These are phyloP conservation scores for Suhomyces kunorum DNA, from an alignment of 1,139 yeast species.

Conservation along the genomic window DNA sequence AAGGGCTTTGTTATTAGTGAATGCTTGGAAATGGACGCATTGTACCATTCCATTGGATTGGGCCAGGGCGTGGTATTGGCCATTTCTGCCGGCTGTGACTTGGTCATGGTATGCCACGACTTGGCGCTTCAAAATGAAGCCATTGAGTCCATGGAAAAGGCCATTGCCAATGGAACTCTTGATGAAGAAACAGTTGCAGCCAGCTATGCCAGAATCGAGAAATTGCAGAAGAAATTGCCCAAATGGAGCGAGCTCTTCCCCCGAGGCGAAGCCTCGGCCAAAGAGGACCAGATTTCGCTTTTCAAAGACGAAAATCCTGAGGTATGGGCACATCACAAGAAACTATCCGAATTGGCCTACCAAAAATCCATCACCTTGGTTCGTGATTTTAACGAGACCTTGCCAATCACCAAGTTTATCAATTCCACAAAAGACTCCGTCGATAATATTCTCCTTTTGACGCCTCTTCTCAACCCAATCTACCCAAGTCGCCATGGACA, in stretches of 20 bases:
- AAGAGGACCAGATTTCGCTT: slow-evolving; percentile 23
- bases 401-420: slow-evolving; percentile 53
- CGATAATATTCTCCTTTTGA: slow-evolving; percentile 49
- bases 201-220: slow-evolving; percentile 47
- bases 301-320: slow-evolving; percentile 35
- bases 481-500: slow-evolving; percentile 21
- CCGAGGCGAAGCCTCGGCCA: slow-evolving; percentile 34
- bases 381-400: slow-evolving; percentile 53
- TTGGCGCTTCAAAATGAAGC: slow-evolving; percentile 61
- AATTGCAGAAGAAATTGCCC: slow-evolving; percentile 45
- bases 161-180: slow-evolving; percentile 53
- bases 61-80: slow-evolving; percentile 69
- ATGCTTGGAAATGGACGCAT: slow-evolving; percentile 66
- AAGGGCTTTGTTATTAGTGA: slow-evolving; percentile 65
- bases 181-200: slow-evolving; percentile 48
- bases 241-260: slow-evolving; percentile 53
- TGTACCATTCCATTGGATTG: slow-evolving; percentile 62
- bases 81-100: slow-evolving; percentile 64
- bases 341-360: slow-evolving; percentile 51
- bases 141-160: slow-evolving; percentile 54
- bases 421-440: slow-evolving; percentile 15
- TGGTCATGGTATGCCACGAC: slow-evolving; percentile 64
- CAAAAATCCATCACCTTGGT: slow-evolving; percentile 56
- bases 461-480: slow-evolving; percentile 54
- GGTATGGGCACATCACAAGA: slow-evolving; percentile 45